Evolutionary conservation across 1,139 yeast species (phyloP).

Genomic region (Candida tropicalis): DNA sequence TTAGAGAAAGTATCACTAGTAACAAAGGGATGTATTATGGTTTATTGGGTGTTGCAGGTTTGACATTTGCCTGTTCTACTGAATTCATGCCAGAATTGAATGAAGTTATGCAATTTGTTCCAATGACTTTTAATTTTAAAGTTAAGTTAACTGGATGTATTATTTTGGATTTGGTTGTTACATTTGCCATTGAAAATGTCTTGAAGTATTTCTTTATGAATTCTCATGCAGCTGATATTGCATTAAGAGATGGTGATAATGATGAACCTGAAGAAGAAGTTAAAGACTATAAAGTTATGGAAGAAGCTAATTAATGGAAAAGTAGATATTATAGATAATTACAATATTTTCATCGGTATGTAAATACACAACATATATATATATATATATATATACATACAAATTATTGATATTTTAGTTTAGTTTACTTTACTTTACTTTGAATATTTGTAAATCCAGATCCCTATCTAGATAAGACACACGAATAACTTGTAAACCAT

Average conservation of each 20-base stretch:
- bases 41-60: slow-evolving; percentile 82
- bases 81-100: slow-evolving; percentile 95
- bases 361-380: not conserved
- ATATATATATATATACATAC: not conserved
- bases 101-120: slow-evolving; percentile 88
- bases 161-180: slow-evolving; percentile 71
- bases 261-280: slow-evolving; percentile 7
- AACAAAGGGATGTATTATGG: slow-evolving; percentile 99
- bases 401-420: not conserved
- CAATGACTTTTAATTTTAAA: slow-evolving; percentile 78
- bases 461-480: slow-evolving; percentile 30
- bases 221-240: slow-evolving; percentile 90
- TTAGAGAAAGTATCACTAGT: slow-evolving; percentile 86
- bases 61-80: slow-evolving; percentile 90
- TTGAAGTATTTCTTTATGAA: slow-evolving; percentile 89
- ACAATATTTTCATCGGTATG: not conserved
- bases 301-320: slow-evolving; percentile 2
- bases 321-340: slow-evolving; percentile 8
- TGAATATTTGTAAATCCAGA: slow-evolving; percentile 24
- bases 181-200: slow-evolving; percentile 78
- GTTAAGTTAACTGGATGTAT: slow-evolving; percentile 72
- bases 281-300: not conserved
- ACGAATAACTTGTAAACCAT: slow-evolving; percentile 30
- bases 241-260: slow-evolving; percentile 44
- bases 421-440: slow-evolving; percentile 1